Evolutionary conservation across 495 filamentous ascomycete species (phyloP).

Genomic region (Parachaetomium inaequale): DNA sequence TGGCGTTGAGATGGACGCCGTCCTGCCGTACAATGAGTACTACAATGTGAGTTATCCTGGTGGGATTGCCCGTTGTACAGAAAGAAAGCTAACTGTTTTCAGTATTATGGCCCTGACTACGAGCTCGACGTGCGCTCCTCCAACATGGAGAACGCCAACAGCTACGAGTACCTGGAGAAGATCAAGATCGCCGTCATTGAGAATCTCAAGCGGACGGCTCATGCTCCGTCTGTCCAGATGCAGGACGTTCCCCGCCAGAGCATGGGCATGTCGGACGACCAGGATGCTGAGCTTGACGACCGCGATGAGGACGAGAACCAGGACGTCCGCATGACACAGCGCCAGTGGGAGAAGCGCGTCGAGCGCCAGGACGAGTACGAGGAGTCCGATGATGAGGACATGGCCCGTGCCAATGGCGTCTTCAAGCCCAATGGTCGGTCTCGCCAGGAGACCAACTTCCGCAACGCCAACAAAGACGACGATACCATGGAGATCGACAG

Average conservation of each 20-base stretch:
- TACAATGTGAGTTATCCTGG: conserved; percentile 68
- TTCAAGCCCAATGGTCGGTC: conserved; percentile 58
- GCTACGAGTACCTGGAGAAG: conserved; percentile 88
- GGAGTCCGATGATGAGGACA: conserved; percentile 83
- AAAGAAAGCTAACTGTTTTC: conserved; percentile 32
- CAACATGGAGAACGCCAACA: conserved; percentile 99
- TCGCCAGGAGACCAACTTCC: conserved; percentile 64
- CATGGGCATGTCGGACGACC: conserved; percentile 69
- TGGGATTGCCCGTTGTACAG: conserved; percentile 28
- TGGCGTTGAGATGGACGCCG: conserved; percentile 69
- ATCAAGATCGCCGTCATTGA: conserved; percentile 90
- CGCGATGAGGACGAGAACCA: conserved; percentile 86
- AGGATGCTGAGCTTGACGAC: conserved; percentile 85
- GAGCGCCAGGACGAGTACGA: conserved; percentile 75
- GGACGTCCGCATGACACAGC: conserved; percentile 78
- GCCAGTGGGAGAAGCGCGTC: conserved; percentile 75
- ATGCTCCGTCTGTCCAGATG: conserved; percentile 92
- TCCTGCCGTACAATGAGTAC: conserved; percentile 96
- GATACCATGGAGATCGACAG: conserved; percentile 56
- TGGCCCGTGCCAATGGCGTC: conserved; percentile 69
- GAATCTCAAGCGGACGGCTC: conserved; percentile 83
- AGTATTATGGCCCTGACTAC: conserved; percentile 98
- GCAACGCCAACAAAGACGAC: conserved; percentile 64
- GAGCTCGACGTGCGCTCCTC: conserved; percentile 90
- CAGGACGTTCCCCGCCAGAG: conserved; percentile 83